Conservation (phyloP, 257 asterid genomes). For the Solanum pennellii region DNA sequence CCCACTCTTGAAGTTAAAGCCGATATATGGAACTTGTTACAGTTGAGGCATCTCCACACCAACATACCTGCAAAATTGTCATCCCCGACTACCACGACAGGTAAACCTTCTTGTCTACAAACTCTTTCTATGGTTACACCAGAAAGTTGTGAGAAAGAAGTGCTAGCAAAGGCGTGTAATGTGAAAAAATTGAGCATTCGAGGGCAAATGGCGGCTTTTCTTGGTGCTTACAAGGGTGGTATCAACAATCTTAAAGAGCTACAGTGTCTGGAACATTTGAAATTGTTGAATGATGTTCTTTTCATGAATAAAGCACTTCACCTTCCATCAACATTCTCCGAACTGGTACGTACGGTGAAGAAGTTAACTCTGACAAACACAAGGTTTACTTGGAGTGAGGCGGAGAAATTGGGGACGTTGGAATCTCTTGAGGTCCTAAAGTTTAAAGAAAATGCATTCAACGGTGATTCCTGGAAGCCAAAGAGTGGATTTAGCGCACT, state of each 20-base stretch:
- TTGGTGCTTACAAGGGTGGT: constrained; percentile 9
- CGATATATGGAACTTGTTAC: background rate
- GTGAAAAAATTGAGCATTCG: constrained; percentile 41
- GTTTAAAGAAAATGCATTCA: constrained; percentile 6
- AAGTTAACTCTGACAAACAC: constrained; percentile 43
- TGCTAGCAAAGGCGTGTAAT: constrained; percentile 33
- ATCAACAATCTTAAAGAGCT: constrained; percentile 29
- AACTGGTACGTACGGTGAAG: constrained; percentile 34
- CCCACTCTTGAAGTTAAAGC: background rate
- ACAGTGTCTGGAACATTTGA: constrained; percentile 32
- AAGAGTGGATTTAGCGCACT: background rate
- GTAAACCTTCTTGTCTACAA: constrained; percentile 18
- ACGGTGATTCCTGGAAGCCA: background rate
- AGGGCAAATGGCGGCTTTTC: constrained; percentile 30
- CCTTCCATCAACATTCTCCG: constrained; percentile 24
- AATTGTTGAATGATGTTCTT: constrained; percentile 26
- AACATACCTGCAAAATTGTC: constrained; percentile 34
- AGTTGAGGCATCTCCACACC: background rate
- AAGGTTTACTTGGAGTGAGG: constrained; percentile 34
- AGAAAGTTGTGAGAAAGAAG: constrained; percentile 47
- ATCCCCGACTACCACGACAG: constrained; percentile 10
- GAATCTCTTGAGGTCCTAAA: constrained; percentile 36
- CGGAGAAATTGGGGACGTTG: constrained; percentile 31
- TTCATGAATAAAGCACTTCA: constrained; percentile 9
- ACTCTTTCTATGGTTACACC: constrained; percentile 53